phyloP scores from a whole-genome alignment of 179 eudicot species.

The Dionaea muscipula region DNA sequence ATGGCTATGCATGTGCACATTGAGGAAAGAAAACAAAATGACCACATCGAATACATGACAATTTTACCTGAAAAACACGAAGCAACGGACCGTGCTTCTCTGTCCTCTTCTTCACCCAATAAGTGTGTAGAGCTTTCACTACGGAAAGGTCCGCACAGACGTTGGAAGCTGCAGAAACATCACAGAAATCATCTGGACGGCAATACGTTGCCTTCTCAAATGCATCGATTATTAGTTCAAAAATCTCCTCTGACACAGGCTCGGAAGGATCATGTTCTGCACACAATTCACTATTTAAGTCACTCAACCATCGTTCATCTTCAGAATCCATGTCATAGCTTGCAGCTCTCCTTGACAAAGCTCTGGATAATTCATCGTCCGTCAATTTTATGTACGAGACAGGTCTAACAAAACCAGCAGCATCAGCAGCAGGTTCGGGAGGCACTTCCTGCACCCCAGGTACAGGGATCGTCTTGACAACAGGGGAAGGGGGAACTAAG shows the following conservation, averaged over 20 bases:
- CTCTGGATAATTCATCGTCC: conserved; percentile 57
- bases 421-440: conserved; percentile 13
- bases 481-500: conserved; percentile 25
- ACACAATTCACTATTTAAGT: conserved; percentile 28
- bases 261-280: conserved; percentile 15
- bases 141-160: conserved; percentile 31
- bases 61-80: conserved; percentile 65
- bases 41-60: neutral
- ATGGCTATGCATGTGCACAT: neutral
- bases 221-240: conserved; percentile 69
- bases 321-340: conserved; percentile 77
- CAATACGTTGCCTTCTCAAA: conserved; percentile 59
- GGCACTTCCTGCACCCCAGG: conserved; percentile 60
- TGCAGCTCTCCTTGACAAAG: conserved; percentile 45
- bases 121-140: conserved; percentile 33
- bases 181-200: conserved; percentile 35
- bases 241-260: conserved; percentile 37
- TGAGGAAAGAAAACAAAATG: neutral
- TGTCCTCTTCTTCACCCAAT: conserved; percentile 58
- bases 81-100: conserved; percentile 41
- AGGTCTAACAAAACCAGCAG: conserved; percentile 37
- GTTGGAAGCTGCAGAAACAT: conserved; percentile 29
- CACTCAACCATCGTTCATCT: conserved; percentile 65
- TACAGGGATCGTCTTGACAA: conserved; percentile 48
- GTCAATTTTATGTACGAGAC: conserved; percentile 48